Conservation (phyloP, 306 rosid genomes). For the Cicer cuneatum region DNA sequence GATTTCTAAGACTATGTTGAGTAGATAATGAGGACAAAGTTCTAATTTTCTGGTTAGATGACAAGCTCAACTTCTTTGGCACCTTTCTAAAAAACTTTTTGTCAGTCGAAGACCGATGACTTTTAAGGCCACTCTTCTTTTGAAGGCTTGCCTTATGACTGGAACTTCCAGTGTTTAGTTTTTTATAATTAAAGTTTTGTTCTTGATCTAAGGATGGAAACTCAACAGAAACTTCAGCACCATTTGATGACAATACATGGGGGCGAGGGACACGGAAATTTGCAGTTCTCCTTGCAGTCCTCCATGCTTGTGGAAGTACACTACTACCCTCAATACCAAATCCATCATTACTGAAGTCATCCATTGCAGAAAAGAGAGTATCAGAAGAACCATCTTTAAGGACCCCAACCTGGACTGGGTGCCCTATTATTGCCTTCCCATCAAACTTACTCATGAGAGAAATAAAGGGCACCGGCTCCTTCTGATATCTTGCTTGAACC, state of each 20-base stretch:
- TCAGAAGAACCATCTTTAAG: conserved; percentile 78
- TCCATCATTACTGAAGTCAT: conserved; percentile 59
- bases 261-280: conserved; percentile 80
- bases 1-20: conserved; percentile 64
- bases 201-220: conserved; percentile 59
- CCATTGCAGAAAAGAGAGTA: conserved; percentile 59
- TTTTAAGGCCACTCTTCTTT: conserved; percentile 51
- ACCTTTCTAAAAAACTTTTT: conserved; percentile 59
- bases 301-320: conserved; percentile 84
- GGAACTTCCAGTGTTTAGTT: conserved; percentile 56
- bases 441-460: conserved; percentile 89
- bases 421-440: conserved; percentile 92
- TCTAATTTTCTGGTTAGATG: conserved; percentile 85
- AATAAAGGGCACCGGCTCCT: conserved; percentile 87
- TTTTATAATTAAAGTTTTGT: conserved; percentile 53
- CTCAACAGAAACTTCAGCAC: conserved; percentile 57
- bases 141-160: conserved; percentile 56
- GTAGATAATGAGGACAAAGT: conserved; percentile 75
- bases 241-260: conserved; percentile 56
- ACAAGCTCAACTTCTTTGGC: conserved; percentile 69
- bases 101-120: conserved; percentile 54
- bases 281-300: conserved; percentile 94
- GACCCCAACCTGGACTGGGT: conserved; percentile 80
- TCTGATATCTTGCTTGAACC: conserved; percentile 84
- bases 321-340: conserved; percentile 60